Percentiles rank a stretch among this genome's conserved stretches.
Evolutionary conservation across 2,329 filamentous ascomycete genomes (phyloP).

Genomic region (Thielaviopsis euricoi): DNA sequence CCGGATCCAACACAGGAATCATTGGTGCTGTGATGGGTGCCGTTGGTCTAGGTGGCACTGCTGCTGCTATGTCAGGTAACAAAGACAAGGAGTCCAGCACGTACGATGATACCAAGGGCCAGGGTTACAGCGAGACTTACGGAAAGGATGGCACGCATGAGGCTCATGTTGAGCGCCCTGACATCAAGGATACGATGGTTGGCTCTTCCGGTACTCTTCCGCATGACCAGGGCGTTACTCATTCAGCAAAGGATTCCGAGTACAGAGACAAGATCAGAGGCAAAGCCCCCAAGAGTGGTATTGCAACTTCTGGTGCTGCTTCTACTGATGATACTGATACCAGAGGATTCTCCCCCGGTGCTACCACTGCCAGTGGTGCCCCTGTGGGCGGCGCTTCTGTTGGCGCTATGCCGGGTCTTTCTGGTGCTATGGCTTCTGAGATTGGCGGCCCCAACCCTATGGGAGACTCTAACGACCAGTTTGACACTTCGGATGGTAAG

Average conservation of each 20-base stretch:
- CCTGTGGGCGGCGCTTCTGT: background rate
- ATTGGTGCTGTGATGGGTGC: constrained; percentile 9
- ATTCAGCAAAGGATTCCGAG: background rate
- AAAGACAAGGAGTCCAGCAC: background rate
- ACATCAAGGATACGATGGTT: background rate
- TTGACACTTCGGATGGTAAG: background rate
- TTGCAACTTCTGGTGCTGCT: background rate
- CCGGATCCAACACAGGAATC: background rate
- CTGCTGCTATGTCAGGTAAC: constrained; percentile 2
- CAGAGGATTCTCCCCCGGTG: background rate
- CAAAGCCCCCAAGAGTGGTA: background rate
- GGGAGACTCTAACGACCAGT: background rate
- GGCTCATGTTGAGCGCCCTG: background rate
- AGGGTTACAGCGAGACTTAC: background rate
- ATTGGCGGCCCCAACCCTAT: background rate
- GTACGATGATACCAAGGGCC: background rate
- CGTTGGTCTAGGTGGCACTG: constrained; percentile 7
- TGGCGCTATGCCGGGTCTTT: background rate
- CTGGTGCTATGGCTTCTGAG: background rate
- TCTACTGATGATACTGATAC: background rate
- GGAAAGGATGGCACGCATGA: background rate
- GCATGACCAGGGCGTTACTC: background rate
- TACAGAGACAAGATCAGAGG: background rate
- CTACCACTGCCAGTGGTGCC: background rate
- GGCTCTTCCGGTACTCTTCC: background rate